Evolutionary conservation across 2,329 filamentous ascomycete species (phyloP), one percentile per base, ranked within the genome.

Genomic region (Cadophora luteo-olivacea): DNA sequence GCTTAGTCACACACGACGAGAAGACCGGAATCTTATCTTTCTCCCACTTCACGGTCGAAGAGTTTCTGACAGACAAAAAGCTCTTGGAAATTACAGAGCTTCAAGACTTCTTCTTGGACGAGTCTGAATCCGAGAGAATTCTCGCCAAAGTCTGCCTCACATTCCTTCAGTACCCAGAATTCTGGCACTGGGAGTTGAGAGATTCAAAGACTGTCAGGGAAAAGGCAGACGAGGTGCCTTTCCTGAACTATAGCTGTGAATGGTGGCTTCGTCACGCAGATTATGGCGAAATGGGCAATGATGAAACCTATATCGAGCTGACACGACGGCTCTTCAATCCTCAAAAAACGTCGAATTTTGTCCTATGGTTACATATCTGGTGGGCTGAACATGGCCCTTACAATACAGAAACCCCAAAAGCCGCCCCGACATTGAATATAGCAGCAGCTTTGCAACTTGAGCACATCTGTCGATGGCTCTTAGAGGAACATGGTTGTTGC

Each of bases 31-130:
- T 54, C 1, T 36, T 77, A 11, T 69, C 75, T 55, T 64, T 77
- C 9, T 72, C 75, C 5, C 74, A 76, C 58, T 76, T 75, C 24
- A 76, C 75, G 25, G 75, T 77, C 19, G 58, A 74, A 41, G 74
- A 76, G 61, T 77, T 72, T 36, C 67, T 77, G 4, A 45, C 66
- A 45, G 58, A 71, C 25, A 24, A 29, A 11, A 61, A 66, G 7
- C 36, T 66, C 11, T 52, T 57, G 14, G 38, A 49, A 19, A 60
- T 64, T 19, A 41, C 52, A n/a, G 54, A 64, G 14, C 54, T 68
- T 36, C 25, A 36, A 45, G 32, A 61, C 11, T 68, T 54, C 33
- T 33, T 66, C 24, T 36, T 68, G 41, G 22, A 55, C 19, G 25
- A 29, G 3, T 9, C 24, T 2, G 57, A 45, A 2, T 48, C 45